Percentiles rank a stretch among this genome's conserved stretches.
These are phyloP conservation scores for Ganoderma boninense DNA, from an alignment of 1,284 basidiomycete genomes.

Conservation along the genomic window DNA sequence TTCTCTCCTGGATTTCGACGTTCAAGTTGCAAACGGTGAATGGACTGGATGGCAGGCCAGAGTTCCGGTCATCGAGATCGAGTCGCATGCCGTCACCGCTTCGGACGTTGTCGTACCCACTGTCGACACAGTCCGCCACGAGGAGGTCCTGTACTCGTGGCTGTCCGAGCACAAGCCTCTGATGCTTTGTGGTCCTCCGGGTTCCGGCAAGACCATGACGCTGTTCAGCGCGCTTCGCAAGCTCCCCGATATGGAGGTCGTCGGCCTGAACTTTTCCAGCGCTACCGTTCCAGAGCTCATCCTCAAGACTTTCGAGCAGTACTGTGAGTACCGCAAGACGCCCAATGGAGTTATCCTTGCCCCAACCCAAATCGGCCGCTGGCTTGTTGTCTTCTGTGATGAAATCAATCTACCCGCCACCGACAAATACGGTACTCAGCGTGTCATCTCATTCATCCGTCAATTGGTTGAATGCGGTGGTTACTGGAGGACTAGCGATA, in stretches of 20 bases:
- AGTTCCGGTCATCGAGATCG: constrained; percentile 96
- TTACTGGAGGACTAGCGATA: constrained; percentile 95
- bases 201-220: constrained; percentile 99
- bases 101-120: constrained; percentile 98
- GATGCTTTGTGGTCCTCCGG: constrained; percentile 98
- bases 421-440: constrained; percentile 99
- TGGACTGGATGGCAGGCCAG: constrained; percentile 94
- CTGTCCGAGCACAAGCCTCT: constrained; percentile 98
- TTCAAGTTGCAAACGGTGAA: constrained; percentile 86
- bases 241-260: constrained; percentile 98
- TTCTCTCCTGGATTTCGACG: constrained; percentile 96
- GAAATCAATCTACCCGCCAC: constrained; percentile 98
- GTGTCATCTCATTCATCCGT: constrained; percentile 98
- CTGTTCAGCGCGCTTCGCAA: constrained; percentile 99
- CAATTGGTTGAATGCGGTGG: constrained; percentile 96
- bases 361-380: constrained; percentile 94
- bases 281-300: constrained; percentile 98
- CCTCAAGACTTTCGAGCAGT: constrained; percentile 99
- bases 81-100: constrained; percentile 94
- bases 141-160: constrained; percentile 99
- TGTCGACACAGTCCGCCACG: constrained; percentile 98
- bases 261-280: constrained; percentile 99
- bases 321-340: constrained; percentile 99
- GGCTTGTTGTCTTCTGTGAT: constrained; percentile 99
- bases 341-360: constrained; percentile 96